Percentiles rank a stretch among this genome's conserved stretches.
phyloP scores from a whole-genome alignment of 2,329 filamentous ascomycete genomes.

The Botrytis aclada region DNA sequence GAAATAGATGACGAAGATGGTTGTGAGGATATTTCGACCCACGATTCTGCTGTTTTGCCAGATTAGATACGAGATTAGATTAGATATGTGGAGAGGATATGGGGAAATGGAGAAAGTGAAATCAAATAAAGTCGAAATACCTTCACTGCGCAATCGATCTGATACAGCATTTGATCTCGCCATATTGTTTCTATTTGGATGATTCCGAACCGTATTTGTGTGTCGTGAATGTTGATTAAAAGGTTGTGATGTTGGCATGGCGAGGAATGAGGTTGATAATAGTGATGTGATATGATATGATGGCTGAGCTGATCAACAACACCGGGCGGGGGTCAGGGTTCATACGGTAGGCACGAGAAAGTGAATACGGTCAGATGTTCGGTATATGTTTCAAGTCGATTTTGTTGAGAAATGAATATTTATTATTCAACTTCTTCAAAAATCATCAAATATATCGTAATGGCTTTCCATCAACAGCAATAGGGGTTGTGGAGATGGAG shows the following conservation, averaged over 20 bases:
- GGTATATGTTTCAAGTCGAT: slow-evolving; percentile 9
- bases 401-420: neutral
- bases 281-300: neutral
- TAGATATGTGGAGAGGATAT: slow-evolving; percentile 28
- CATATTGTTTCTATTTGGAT: slow-evolving; percentile 19
- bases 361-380: slow-evolving; percentile 12
- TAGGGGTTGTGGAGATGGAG: slow-evolving; percentile 7
- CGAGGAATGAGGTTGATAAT: slow-evolving; percentile 16
- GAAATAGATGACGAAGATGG: slow-evolving; percentile 92
- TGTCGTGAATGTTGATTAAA: slow-evolving; percentile 11
- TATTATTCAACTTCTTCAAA: neutral
- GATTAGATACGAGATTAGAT: slow-evolving; percentile 14
- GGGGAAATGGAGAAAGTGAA: neutral
- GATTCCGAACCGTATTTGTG: slow-evolving; percentile 11
- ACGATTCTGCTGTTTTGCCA: slow-evolving; percentile 65
- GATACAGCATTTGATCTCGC: slow-evolving; percentile 25
- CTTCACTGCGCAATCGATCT: slow-evolving; percentile 33
- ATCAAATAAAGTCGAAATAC: slow-evolving; percentile 20
- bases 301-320: slow-evolving; percentile 1
- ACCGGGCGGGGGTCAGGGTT: slow-evolving; percentile 4
- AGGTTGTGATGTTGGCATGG: slow-evolving; percentile 19
- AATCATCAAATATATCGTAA: neutral
- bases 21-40: slow-evolving; percentile 91
- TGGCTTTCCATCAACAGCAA: neutral
- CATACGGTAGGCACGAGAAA: slow-evolving; percentile 9